Evolutionary conservation across 1,284 basidiomycete species (phyloP).

Genomic region (Amylostereum areolatum): DNA sequence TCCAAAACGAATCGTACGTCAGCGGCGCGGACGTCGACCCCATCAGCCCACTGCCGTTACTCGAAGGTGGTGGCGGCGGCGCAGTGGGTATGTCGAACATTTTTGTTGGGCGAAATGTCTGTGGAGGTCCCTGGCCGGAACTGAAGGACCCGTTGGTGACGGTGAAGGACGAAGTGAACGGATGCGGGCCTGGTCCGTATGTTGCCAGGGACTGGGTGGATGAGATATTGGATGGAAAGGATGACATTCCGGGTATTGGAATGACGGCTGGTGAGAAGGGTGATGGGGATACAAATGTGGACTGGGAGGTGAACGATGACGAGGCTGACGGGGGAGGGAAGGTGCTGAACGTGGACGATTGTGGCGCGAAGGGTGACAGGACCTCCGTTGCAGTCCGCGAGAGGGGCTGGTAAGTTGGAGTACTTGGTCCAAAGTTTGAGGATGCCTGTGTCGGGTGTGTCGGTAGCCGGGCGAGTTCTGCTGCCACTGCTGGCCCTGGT

Average conservation of each 20-base stretch:
- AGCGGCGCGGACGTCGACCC: neutral
- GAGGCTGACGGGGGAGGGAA: conserved; percentile 5
- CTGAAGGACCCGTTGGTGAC: neutral
- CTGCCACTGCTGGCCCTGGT: too few species aligned
- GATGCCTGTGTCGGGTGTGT: too few species aligned
- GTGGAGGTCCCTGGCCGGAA: too few species aligned
- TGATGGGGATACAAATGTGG: conserved; percentile 6
- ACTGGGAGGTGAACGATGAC: conserved; percentile 6
- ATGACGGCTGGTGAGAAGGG: neutral
- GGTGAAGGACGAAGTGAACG: neutral
- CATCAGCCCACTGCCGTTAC: neutral
- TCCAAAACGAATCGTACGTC: neutral
- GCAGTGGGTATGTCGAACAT: conserved; percentile 15
- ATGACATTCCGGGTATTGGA: neutral
- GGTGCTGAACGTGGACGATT: conserved; percentile 5
- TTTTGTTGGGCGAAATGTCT: conserved; percentile 7
- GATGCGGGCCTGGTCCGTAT: neutral
- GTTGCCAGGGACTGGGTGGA: neutral
- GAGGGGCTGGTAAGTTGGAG: neutral
- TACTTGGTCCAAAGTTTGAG: too few species aligned
- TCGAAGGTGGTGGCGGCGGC: conserved; percentile 4
- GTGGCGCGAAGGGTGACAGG: too few species aligned
- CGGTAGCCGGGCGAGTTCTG: too few species aligned
- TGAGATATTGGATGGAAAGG: conserved; percentile 2
- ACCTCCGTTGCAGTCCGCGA: conserved; percentile 6